Base-by-base conservation (phyloP, 371 early-diverging fungal genomes). In the Dinochytrium kinnereticum region DNA sequence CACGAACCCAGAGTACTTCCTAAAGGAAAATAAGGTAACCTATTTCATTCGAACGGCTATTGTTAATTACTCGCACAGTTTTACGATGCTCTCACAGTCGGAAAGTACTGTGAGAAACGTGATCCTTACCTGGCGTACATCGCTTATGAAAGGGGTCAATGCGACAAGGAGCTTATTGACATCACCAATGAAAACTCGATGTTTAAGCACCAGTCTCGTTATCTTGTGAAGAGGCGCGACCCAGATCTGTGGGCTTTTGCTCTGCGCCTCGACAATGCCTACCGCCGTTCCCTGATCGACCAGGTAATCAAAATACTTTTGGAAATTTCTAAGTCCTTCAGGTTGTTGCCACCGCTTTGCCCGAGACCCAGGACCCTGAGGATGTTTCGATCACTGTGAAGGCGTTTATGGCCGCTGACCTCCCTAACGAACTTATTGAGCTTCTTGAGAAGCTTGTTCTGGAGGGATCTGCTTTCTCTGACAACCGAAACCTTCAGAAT, bases 201-300 rank as follows among this genome's bases (percentile, higher is more conserved):
- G 99, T 98, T 96, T 86, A 98, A 98, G 88, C 98, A 97, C 76
- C 97, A 97, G 87, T 94, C 98, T 0, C 93, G 96, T 59, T 98
- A 98, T 74, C 86, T 98, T 39, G 94, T 98, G 59, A 91, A 91
- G 73, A 90, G 97, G 31, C 92, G 96, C 59, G 95, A 96, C 78
- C 82, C 85, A 24, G 87, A 87, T 26, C 84, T 98, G 53, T 98
- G 98, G 98, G 85, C 85, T 55, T 86, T 85, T 81, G 98, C 94
- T 0, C 82, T 98, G 68, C 87, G 86, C 65, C 86, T 90, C 49
- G 87, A 88, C 71, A 96, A 95, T 75, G 88, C 91, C 50, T 90
- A 91, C 84, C 91, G 96, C 26, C 90, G 96, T 59, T 88, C 91
- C 75, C 83, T 98, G 71, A 90, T 98, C 76, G 99, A 98, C 81